Evolutionary conservation across 371 early-diverging fungal genomes (phyloP), one percentile per base, ranked within the genome.

Genomic region (Rhizopus sp.): DNA sequence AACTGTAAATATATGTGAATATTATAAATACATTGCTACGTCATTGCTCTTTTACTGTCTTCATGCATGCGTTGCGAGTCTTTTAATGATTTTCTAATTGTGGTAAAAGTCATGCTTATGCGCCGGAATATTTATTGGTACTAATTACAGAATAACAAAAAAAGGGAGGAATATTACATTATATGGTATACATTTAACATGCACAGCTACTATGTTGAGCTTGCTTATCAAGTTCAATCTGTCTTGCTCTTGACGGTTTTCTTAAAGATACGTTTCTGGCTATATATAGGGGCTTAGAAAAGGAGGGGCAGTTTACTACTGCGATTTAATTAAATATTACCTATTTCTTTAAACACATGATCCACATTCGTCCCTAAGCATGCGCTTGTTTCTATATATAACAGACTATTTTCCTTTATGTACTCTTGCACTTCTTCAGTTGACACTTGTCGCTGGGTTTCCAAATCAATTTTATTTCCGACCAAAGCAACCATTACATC

Each of bases 401-500:
- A 30, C 17, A 64, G 4, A 34, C 86, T 80, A 6, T 72, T 68
- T 56, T 93, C 89, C 29, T 76, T 70, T 13, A 93, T 93, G 60
- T 93, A 95, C 10, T 84, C 84, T 50, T 77, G 64, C 38, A 91
- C 93, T 66, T 95, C 60, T 44, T 95, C 50, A 78, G 75, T 42
- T 63, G 71, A 6, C 4, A 65, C 54, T 35, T 48, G 35, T 53
- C 64, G 29, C 7, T 33, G n/a, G 42, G 10, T 40, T 59, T 55
- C 88, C 60, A 96, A 66, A 64, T 97, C 98, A 12, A 88, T 74
- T 75, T 97, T 97, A 77, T 97, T 97, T 50, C 96, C 99, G 15
- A 95, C 95, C 60, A 99, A 74, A 30, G 96, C 95, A 75, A 95
- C 96, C 60, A 97, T 90, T 62, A 95, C 96, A 68, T 87, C 85